Base-by-base conservation (phyloP, 1,139 yeast genomes). In the Suhomyces maxii region DNA sequence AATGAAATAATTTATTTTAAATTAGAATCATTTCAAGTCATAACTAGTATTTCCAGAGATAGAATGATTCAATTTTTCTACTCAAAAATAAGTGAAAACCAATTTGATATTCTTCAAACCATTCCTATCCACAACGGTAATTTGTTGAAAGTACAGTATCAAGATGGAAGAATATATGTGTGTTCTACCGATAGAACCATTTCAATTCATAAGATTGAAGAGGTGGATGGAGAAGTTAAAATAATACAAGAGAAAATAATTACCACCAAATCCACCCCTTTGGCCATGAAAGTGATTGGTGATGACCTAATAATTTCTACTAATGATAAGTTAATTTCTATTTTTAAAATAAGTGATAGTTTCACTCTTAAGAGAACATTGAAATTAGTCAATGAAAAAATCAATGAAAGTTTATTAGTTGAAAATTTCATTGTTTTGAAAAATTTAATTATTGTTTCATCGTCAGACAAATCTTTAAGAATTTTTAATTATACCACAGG, bases 181-280 rank as follows among this genome's bases (percentile, higher is more conserved):
- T 73, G 84, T 42, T 82, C 89, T 0, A 69, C 82, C 1, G 89
- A 84, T 57, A 63, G 88, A 50, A 77, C 84, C 0, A 58, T 83
- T 0, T 76, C 84, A 0, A 63, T 82, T 3, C 86, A 83, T 58
- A 65, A 62, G 38, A 55, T 80, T 14, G 56, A 54, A 2, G 57
- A 56, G 7, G 60, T 54, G 8, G 57, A 53, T 0, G 57, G 53
- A 3, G 55, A 47, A 1, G 53, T 60, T 6, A 55, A 45, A 31
- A 63, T 64, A 23, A 47, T 54, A 33, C 75, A 73, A 41, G 77
- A 76, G 34, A 80, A 79, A 54, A 65, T 76, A 0, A 65, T 84
- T 6, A 64, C 83, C 0, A 63, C 79, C 30, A 82, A 79, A 50
- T 67, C 76, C 6, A 69, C 84, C 0, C 86, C 84, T 0, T 44